Percentiles rank a stretch among this genome's conserved stretches.
These are phyloP conservation scores for Trichosporon ovoides DNA, from an alignment of 1,284 basidiomycete genomes.

Conservation along the genomic window DNA sequence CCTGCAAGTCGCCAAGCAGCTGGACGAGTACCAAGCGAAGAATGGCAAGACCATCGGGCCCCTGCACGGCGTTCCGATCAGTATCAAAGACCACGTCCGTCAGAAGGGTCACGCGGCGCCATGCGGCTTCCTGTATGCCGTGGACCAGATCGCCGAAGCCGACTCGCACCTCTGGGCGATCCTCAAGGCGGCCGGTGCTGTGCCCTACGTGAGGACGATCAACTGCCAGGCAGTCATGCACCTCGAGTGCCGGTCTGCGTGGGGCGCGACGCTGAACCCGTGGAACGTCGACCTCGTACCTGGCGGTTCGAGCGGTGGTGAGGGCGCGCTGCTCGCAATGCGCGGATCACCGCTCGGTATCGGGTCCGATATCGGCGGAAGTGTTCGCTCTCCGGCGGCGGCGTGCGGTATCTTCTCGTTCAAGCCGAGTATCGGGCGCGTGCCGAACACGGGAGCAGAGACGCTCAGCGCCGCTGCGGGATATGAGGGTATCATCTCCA, in stretches of 20 bases:
- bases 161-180: constrained; percentile 24
- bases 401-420: constrained; percentile 44
- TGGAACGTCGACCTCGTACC: constrained; percentile 46
- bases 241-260: constrained; percentile 20
- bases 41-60: constrained; percentile 55
- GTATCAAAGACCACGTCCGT: constrained; percentile 53
- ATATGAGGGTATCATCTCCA: constrained; percentile 36
- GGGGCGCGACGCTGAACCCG: constrained; percentile 43
- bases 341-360: constrained; percentile 58
- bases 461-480: constrained; percentile 18
- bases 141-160: constrained; percentile 10
- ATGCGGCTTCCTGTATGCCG: constrained; percentile 15
- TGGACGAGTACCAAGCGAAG: constrained; percentile 56
- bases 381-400: constrained; percentile 28
- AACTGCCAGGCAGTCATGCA: constrained; percentile 47
- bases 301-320: constrained; percentile 62
- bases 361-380: constrained; percentile 51
- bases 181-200: constrained; percentile 69
- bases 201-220: constrained; percentile 68
- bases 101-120: constrained; percentile 39
- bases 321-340: constrained; percentile 60
- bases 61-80: constrained; percentile 61
- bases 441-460: constrained; percentile 40
- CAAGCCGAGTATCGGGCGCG: constrained; percentile 37
- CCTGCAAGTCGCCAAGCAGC: constrained; percentile 54